These are phyloP conservation scores for Phytophthora podocarpi DNA, from an alignment of 352 stramenopile species.

Conservation along the genomic window DNA sequence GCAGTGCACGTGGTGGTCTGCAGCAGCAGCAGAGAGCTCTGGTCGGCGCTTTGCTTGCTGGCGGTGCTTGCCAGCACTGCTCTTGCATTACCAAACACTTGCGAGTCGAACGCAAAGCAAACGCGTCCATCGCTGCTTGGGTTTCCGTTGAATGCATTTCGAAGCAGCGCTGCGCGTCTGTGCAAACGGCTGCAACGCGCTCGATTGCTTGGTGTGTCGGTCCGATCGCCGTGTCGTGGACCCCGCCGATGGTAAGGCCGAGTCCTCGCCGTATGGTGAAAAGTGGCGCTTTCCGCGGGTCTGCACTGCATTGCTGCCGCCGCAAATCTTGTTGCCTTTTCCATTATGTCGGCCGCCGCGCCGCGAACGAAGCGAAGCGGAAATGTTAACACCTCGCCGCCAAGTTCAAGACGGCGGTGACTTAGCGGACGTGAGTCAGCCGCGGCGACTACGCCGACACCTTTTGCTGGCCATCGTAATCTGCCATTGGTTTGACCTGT, in stretches of 20 bases:
- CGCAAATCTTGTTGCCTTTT: slow-evolving; percentile 31
- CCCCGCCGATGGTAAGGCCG: background rate
- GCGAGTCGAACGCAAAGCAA: background rate
- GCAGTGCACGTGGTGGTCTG: slow-evolving; percentile 12
- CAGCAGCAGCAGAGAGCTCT: slow-evolving; percentile 1
- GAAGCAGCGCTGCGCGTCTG: slow-evolving; percentile 21
- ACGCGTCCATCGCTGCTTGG: slow-evolving; percentile 1
- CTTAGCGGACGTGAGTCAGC: slow-evolving; percentile 4
- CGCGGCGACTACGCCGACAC: slow-evolving; percentile 4
- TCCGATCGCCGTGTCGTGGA: background rate
- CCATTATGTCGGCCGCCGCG: slow-evolving; percentile 11
- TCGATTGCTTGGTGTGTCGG: slow-evolving; percentile 1
- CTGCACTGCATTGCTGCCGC: no score
- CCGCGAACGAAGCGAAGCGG: background rate
- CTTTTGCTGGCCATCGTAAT: slow-evolving; percentile 7
- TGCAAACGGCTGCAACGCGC: slow-evolving; percentile 3
- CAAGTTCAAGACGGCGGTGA: background rate
- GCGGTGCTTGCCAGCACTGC: background rate
- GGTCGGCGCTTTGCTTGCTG: slow-evolving; percentile 9
- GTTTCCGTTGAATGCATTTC: slow-evolving; percentile 11
- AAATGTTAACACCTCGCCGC: slow-evolving; percentile 17
- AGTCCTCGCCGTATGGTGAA: background rate
- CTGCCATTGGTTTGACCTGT: no score
- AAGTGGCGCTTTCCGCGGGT: slow-evolving; percentile 8
- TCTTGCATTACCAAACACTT: background rate